Evolutionary conservation across 179 eudicot genomes (phyloP), one percentile per base, ranked within the genome.

Genomic region (Spergularia azorica): DNA sequence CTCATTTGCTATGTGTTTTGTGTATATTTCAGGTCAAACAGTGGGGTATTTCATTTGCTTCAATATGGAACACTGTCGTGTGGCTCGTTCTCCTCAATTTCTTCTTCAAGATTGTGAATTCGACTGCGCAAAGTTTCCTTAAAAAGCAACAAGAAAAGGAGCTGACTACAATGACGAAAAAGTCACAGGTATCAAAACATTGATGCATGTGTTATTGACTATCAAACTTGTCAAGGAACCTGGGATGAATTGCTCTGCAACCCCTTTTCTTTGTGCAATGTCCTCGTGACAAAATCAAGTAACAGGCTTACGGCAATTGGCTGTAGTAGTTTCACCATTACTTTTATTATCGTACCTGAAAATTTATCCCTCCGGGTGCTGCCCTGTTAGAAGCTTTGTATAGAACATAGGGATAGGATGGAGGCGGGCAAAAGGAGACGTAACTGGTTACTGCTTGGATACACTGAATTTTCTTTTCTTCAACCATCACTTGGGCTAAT

Each of bases 61-160:
- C 90, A 71, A 84, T 96, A 32, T 96, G 98, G 99, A 96, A 96
- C 74, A 85, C 91, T 1, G 85, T 94, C 15, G 97, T 96, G 50
- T 91, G 94, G 98, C 81, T 94, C 73, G 91, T 96, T 89, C 90
- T 96, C 57, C 38, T 96, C 84, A 89, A 90, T 80, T 96, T 94
- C 79, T 89, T 88, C 62, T 74, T 91, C 76, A 84, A 89, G 90
- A 96, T 96, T 56, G 91, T 96, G 84, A 96, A 87, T 66, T 38
- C 96, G 62, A 91, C 97, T 60, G 98, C 99, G 51, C 98, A 90
- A 81, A 79, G 83, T 68, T 89, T 87, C 76, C 91, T 90, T 21
- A 91, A 86, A 89, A 90, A 88, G 57, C 86, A 88, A 83, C 99
- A 94, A 73, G 97, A 94, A 59, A 81, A 76, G 36, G 85, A 84